phyloP scores from a whole-genome alignment of 768 basidiomycete genomes.

The Naganishia onofrii region DNA sequence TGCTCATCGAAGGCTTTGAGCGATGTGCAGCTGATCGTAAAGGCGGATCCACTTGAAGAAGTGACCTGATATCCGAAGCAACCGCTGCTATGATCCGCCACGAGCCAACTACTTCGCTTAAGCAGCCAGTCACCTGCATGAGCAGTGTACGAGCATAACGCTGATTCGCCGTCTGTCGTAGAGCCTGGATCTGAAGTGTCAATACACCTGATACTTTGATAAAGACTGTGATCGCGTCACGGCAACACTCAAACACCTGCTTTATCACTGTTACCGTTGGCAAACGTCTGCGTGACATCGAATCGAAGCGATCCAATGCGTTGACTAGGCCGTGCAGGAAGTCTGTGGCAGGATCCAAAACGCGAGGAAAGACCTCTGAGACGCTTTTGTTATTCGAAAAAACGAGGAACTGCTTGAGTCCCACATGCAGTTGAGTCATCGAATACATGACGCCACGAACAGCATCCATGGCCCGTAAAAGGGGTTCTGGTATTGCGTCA shows the following conservation, averaged over 20 bases:
- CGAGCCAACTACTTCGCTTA: slow-evolving; percentile 78
- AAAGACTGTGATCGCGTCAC: slow-evolving; percentile 77
- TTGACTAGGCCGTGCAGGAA: slow-evolving; percentile 81
- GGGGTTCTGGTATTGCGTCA: slow-evolving; percentile 62
- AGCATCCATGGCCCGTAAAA: slow-evolving; percentile 75
- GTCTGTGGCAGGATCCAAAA: slow-evolving; percentile 76
- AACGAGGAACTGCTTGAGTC: slow-evolving; percentile 79
- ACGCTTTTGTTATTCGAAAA: slow-evolving; percentile 79
- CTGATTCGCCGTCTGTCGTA: slow-evolving; percentile 76
- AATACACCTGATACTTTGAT: slow-evolving; percentile 84
- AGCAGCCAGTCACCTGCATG: slow-evolving; percentile 81
- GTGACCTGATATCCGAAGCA: slow-evolving; percentile 66
- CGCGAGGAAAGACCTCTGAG: slow-evolving; percentile 73
- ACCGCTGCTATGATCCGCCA: slow-evolving; percentile 77
- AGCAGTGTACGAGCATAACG: slow-evolving; percentile 83
- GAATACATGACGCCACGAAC: slow-evolving; percentile 89
- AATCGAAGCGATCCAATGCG: slow-evolving; percentile 86
- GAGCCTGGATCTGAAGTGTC: slow-evolving; percentile 60
- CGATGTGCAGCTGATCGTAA: slow-evolving; percentile 11
- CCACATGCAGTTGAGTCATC: slow-evolving; percentile 83
- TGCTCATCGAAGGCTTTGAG: slow-evolving; percentile 24
- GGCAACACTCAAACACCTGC: slow-evolving; percentile 74
- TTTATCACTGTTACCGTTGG: slow-evolving; percentile 74
- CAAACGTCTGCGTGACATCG: slow-evolving; percentile 62
- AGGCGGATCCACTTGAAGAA: slow-evolving; percentile 56